These are phyloP conservation scores for Hansenula sp. DNA, from an alignment of 1,139 yeast species.

Conservation along the genomic window DNA sequence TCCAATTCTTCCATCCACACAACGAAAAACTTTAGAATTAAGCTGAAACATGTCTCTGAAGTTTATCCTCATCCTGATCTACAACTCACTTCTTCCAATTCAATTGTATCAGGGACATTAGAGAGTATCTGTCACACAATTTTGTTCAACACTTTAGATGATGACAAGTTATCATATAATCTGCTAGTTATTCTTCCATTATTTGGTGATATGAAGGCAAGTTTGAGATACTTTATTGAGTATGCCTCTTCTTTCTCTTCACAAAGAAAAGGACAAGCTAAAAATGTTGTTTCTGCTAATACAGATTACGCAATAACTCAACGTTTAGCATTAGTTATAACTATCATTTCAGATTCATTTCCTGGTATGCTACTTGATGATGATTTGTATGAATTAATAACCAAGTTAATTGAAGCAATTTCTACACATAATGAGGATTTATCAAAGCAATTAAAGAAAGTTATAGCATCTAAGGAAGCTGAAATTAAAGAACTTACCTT, in stretches of 20 bases:
- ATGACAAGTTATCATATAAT: constrained; percentile 36
- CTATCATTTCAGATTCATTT: constrained; percentile 40
- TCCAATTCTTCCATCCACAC: not conserved
- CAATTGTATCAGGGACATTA: constrained; percentile 47
- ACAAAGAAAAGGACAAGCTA: constrained; percentile 15
- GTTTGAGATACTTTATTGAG: constrained; percentile 44
- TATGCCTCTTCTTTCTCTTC: constrained; percentile 35
- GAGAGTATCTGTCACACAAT: constrained; percentile 76
- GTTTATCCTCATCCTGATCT: constrained; percentile 68
- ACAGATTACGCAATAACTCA: constrained; percentile 34
- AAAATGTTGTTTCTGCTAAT: constrained; percentile 23
- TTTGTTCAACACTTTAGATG: constrained; percentile 44
- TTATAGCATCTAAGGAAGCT: constrained; percentile 36
- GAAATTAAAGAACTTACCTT: constrained; percentile 32
- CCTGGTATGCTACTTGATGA: constrained; percentile 53
- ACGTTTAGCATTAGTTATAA: constrained; percentile 41
- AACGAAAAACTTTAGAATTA: constrained; percentile 12
- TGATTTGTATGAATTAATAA: constrained; percentile 37
- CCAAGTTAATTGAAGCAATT: constrained; percentile 39
- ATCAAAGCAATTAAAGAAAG: constrained; percentile 38
- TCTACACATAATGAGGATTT: constrained; percentile 42
- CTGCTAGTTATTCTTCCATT: constrained; percentile 60
- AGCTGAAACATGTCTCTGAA: constrained; percentile 32
- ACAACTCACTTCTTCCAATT: constrained; percentile 39
- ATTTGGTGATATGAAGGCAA: constrained; percentile 52